phyloP scores from a whole-genome alignment of 2,329 filamentous ascomycete species.

The Epichloe coenophiala region DNA sequence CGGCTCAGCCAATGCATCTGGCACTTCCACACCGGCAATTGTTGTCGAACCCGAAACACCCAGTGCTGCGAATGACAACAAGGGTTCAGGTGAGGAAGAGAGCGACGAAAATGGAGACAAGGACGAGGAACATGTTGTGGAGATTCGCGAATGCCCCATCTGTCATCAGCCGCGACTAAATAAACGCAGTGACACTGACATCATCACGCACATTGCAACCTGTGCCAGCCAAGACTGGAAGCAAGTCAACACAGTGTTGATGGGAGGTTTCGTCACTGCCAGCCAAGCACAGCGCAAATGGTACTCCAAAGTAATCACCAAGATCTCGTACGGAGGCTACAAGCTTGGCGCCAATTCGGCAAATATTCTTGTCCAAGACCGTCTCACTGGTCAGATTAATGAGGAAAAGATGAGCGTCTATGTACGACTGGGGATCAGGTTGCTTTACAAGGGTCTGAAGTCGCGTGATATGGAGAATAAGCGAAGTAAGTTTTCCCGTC shows the following conservation, averaged over 20 bases:
- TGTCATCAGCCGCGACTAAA: constrained; percentile 92
- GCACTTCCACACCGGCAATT: constrained; percentile 21
- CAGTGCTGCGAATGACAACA: constrained; percentile 30
- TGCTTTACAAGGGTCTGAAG: constrained; percentile 93
- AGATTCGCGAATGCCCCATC: constrained; percentile 91
- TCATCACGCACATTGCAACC: constrained; percentile 95
- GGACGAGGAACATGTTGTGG: constrained; percentile 87
- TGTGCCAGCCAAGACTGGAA: constrained; percentile 97
- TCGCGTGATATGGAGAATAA: constrained; percentile 97
- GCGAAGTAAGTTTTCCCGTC: constrained; percentile 52
- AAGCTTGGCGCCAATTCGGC: constrained; percentile 94
- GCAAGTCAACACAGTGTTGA: constrained; percentile 91
- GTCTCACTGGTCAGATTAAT: constrained; percentile 90
- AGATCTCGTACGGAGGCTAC: constrained; percentile 95
- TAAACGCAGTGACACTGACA: constrained; percentile 92
- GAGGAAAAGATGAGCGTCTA: constrained; percentile 99
- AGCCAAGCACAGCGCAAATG: constrained; percentile 97
- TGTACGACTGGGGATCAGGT: constrained; percentile 78
- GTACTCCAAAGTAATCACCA: constrained; percentile 98
- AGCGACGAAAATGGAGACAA: constrained; percentile 57
- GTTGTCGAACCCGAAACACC: constrained; percentile 24
- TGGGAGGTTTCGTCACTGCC: constrained; percentile 94
- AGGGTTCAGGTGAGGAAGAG: constrained; percentile 67
- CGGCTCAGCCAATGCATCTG: constrained; percentile 16
- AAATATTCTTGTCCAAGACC: constrained; percentile 94